A percentile compares a stretch with the other conserved stretches of the same genome.
These are phyloP conservation scores for Elsinoe fawcettii DNA, from an alignment of 2,329 filamentous ascomycete genomes.

Conservation along the genomic window DNA sequence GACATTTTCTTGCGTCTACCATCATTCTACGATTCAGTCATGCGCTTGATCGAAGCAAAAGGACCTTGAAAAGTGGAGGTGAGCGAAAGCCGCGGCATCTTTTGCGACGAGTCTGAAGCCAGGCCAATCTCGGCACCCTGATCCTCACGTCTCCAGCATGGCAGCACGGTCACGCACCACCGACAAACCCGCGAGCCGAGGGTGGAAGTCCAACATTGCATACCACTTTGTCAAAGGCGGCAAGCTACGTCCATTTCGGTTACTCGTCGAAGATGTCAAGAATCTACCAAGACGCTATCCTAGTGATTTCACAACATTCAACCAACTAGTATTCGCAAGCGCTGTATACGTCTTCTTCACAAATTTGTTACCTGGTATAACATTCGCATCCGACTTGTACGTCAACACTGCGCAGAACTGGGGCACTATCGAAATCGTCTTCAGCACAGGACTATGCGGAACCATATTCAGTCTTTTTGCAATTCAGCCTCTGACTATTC, in stretches of 20 bases:
- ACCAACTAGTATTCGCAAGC: slow-evolving; percentile 56
- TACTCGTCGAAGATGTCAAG: slow-evolving; percentile 27
- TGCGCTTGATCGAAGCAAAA: background rate
- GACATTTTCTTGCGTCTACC: background rate
- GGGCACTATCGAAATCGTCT: slow-evolving; percentile 60
- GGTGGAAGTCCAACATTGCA: background rate
- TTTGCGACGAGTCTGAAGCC: background rate
- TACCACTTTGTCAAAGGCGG: slow-evolving; percentile 7
- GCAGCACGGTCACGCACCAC: background rate
- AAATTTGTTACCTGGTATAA: slow-evolving; percentile 58
- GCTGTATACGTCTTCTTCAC: slow-evolving; percentile 61
- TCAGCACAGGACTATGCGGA: slow-evolving; percentile 58
- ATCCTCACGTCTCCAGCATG: background rate
- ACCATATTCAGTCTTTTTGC: slow-evolving; percentile 55
- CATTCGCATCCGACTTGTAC: slow-evolving; percentile 58
- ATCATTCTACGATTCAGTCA: background rate
- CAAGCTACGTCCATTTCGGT: slow-evolving; percentile 26
- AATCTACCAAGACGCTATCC: slow-evolving; percentile 27
- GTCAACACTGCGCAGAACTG: slow-evolving; percentile 55
- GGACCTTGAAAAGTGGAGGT: slow-evolving; percentile 5
- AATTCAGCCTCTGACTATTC: slow-evolving; percentile 56
- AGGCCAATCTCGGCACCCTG: background rate
- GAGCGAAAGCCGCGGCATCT: slow-evolving; percentile 1
- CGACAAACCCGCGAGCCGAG: slow-evolving; percentile 1
- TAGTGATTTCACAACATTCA: slow-evolving; percentile 44